Evolutionary conservation across 2,329 filamentous ascomycete species (phyloP).

Genomic region (Colletotrichum sp.): DNA sequence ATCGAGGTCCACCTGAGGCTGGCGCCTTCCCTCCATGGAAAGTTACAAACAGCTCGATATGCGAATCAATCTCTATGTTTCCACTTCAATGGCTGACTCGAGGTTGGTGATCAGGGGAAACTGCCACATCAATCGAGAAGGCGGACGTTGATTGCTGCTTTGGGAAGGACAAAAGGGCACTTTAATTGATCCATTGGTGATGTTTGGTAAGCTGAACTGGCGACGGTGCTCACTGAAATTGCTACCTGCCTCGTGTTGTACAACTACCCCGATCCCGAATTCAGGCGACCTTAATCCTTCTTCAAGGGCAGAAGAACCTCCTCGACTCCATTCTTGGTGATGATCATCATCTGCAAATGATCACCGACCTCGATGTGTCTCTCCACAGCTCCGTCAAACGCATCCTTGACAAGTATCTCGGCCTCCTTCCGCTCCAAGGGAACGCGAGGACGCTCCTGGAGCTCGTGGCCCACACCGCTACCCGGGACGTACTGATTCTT

Average conservation of each 20-base stretch:
- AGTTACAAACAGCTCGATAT: not conserved
- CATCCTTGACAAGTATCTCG: constrained; percentile 90
- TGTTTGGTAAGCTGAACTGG: constrained; percentile 5
- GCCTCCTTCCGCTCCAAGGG: constrained; percentile 77
- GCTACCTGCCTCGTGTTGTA: constrained; percentile 21
- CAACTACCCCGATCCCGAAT: not conserved
- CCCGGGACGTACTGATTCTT: constrained; percentile 97
- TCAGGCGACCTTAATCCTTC: constrained; percentile 69
- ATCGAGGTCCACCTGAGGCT: not conserved
- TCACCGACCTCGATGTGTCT: constrained; percentile 99
- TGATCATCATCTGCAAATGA: constrained; percentile 91
- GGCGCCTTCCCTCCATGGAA: not conserved
- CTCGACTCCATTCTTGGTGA: constrained; percentile 86
- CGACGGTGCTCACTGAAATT: constrained; percentile 8
- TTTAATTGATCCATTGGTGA: not conserved
- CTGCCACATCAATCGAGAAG: not conserved
- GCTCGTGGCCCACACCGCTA: constrained; percentile 80
- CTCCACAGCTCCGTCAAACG: constrained; percentile 97
- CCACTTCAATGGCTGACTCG: not conserved
- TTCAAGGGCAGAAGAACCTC: constrained; percentile 87
- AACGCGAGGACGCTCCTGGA: constrained; percentile 73
- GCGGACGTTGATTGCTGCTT: not conserved
- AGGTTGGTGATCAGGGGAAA: not conserved
- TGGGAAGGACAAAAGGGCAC: not conserved
- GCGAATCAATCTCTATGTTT: not conserved